Base-by-base conservation (phyloP, 2,329 filamentous ascomycete genomes). In the Verticillium tricorpus region DNA sequence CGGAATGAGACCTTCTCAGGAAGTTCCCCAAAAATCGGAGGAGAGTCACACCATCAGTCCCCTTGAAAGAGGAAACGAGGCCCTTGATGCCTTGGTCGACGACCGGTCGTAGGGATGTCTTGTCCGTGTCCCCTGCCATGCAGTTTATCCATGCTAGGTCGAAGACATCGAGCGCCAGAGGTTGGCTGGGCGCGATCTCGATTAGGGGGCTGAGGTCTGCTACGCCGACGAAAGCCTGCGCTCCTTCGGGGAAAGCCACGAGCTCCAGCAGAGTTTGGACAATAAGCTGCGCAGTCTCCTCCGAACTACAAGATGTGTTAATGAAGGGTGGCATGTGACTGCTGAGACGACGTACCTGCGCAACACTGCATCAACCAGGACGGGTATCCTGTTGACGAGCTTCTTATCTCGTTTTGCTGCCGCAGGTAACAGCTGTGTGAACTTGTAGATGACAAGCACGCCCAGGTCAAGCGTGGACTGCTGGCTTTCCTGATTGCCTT, bases 381-480 rank as follows among this genome's bases (percentile, higher is more conserved):
- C 74, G 1, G 80, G 81, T 68, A 86, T 83, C 59, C 87, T 78
- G 31, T 72, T 77, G 4, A 82, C 74, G 34, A 89, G 77, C 66
- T 78, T 82, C 15, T 73, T 65, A 19, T 82, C 74, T 19, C 74
- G 73, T 52, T 74, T 76, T 5, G 76, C 76, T 3, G 77, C 73
- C 4, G 80, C 77, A 0, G 87, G 82, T 4, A 90, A 74, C 12
- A 90, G 72, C 8, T 80, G 74, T 0, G 82, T 74, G 69, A 91
- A 90, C 0, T 83, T 85, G 69, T 89, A 84, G 6, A 90, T 70
- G 14, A 91, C 82, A 34, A 84, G 82, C 3, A 89, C 83, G 3
- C 83, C 85, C 15, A 90, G 75, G 66, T 86, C 82, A 11, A 89
- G 76, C 85, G 90, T 89, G 63, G 86, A 80, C 63, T 77, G 82